Base-by-base conservation (phyloP, 2,329 filamentous ascomycete genomes). In the Venturia pyrina region DNA sequence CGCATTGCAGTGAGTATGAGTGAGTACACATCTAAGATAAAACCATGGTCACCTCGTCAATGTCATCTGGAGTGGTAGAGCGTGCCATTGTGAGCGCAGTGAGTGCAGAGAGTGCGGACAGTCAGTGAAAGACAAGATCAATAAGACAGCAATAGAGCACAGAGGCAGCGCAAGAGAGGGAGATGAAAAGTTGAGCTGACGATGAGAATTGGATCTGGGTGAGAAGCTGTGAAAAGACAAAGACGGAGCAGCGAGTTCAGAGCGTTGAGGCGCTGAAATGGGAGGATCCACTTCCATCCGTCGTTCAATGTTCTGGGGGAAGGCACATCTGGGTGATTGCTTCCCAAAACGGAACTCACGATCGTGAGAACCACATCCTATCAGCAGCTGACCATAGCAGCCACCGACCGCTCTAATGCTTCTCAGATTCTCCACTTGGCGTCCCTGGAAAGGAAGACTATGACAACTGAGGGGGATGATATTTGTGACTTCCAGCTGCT, bases 31-130 rank as follows among this genome's bases (percentile, higher is more conserved):
- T 8, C 15, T 13, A 21, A 11, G 11, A 62, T n/a, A 10, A 21
- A 24, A 11, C 43, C 15, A 40, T 2, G 13, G 5, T 46, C 53
- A 82, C 82, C 70, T 84, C 83, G 37, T 83, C 78, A 50, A 79
- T 79, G 40, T 83, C 83, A 66, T 84, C 82, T 67, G 79, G 81
- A 53, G 78, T 75, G 8, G 82, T 78, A 37, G 83, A 85, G 53
- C 75, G 80, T 68, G 84, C 76, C 82, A 84, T 84, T 61, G 66
- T 73, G 66, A 32, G 13, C 21, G 53, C 53, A n/a, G 66, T 73
- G 66, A 32, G 13, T 34, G 53, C 53, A n/a, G 32, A 48, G 24
- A 19, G 24, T 63, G 61, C 37, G 37, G 8, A 11, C 28, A 44
- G 28, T 63, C 24, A 63, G 41, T n/a, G 28, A 17, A n/a, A 40